phyloP scores from a whole-genome alignment of 768 basidiomycete genomes.

The Cubamyces sp. region DNA sequence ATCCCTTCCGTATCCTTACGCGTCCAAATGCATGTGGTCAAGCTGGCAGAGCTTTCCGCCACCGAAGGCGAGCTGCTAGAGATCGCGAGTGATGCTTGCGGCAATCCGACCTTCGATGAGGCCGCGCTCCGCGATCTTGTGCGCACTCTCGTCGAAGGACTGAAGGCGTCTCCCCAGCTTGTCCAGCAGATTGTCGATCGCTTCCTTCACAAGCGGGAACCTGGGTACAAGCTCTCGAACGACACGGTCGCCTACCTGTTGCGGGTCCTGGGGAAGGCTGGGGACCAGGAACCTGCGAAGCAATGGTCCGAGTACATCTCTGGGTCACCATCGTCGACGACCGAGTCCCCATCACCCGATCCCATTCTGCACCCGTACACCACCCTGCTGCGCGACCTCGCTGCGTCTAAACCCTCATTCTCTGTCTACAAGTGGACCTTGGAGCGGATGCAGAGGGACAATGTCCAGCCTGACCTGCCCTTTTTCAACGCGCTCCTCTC shows the following conservation, averaged over 20 bases:
- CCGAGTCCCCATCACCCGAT: conserved; percentile 35
- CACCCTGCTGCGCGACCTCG: conserved; percentile 43
- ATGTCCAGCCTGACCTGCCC: conserved; percentile 42
- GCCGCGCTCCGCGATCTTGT: conserved; percentile 36
- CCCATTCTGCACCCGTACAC: conserved; percentile 38
- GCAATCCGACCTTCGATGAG: conserved; percentile 27
- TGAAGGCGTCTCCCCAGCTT: conserved; percentile 21
- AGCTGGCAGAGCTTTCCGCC: conserved; percentile 32
- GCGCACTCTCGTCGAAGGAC: conserved; percentile 39
- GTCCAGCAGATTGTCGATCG: conserved; percentile 23
- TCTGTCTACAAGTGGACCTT: conserved; percentile 32
- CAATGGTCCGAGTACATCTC: conserved; percentile 34
- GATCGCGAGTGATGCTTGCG: conserved; percentile 26
- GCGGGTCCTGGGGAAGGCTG: conserved; percentile 38
- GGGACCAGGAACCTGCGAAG: conserved; percentile 36
- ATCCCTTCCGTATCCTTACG: conserved; percentile 42
- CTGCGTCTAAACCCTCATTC: conserved; percentile 32
- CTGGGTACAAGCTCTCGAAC: conserved; percentile 15
- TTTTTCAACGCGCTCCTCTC: conserved; percentile 56
- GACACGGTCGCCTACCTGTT: conserved; percentile 27
- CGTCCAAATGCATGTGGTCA: conserved; percentile 45
- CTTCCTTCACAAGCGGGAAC: conserved; percentile 15
- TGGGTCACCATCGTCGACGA: conserved; percentile 7
- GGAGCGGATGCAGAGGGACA: conserved; percentile 42
- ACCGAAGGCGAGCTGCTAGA: conserved; percentile 22